These are phyloP conservation scores for Dendrobium catenatum DNA, from an alignment of 106 monocot species.

Conservation along the genomic window DNA sequence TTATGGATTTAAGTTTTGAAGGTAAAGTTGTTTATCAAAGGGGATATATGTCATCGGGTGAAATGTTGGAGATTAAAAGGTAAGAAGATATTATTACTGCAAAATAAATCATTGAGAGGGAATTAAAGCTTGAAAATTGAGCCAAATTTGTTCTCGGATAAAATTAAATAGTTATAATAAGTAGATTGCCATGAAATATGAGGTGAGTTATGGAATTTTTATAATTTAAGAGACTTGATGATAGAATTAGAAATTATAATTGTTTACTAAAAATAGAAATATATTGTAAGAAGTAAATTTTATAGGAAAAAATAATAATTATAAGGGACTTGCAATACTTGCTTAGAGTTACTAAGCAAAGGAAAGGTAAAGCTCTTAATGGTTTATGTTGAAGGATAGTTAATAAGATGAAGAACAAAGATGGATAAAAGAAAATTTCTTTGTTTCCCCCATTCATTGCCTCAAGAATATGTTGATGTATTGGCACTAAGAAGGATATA, in stretches of 20 bases:
- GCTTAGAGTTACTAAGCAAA: neutral
- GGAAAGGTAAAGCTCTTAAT: neutral
- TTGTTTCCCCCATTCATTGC: too few species aligned
- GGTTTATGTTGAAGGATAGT: neutral
- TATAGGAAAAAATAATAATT: too few species aligned
- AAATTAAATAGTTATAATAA: neutral
- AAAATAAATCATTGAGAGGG: neutral
- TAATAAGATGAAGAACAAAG: neutral
- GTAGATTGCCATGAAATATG: neutral
- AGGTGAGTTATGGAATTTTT: neutral
- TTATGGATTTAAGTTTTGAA: conserved; percentile 1
- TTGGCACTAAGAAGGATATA: too few species aligned
- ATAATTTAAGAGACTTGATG: neutral
- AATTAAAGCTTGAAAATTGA: neutral
- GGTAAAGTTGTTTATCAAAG: neutral
- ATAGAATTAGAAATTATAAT: neutral
- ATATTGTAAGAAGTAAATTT: neutral
- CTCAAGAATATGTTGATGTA: too few species aligned
- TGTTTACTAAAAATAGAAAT: neutral
- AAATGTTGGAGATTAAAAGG: neutral
- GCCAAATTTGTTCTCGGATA: neutral
- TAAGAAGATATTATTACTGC: neutral
- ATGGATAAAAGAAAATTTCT: neutral
- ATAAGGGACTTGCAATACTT: neutral
- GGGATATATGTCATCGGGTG: neutral